Base-by-base conservation (phyloP, 306 rosid species). In the Begonia peltatifolia region DNA sequence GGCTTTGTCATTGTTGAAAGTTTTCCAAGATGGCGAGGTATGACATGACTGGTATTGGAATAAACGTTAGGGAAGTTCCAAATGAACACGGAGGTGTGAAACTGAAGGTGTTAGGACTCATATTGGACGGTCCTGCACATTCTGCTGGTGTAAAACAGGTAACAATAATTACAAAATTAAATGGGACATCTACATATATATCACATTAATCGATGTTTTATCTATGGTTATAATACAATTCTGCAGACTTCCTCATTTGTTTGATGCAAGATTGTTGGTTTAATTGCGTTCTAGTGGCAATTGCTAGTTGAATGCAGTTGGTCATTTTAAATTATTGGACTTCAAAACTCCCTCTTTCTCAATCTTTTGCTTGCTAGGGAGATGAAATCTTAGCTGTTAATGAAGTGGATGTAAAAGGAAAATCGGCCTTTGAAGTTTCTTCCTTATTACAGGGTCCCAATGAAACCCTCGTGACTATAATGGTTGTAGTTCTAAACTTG, bases 1-100 rank as follows among this genome's bases (percentile, higher is more conserved):
- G 38, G 46, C 68, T 64, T 68, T 59, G 14, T 49, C 14, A 53
- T 60, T 61, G 41, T 11, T 73, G 57, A 65, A 78, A 90, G 97
- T 90, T 90, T 84, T 83, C 95, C 82, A 90, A 83, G 84, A 90
- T 90, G 97, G 95, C 92, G 56, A 85, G 87, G 87, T 90, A 82
- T 80, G 97, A 90, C 79, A 70, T 90, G 92, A 85, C 84, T 69
- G 97, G 94, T 74, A 74, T 90, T 77, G 97, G 97, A 72, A 73
- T 85, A 74, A 90, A 85, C 90, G 82, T 90, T 59, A 83, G 78
- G 86, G 95, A 90, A 78, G 82, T 80, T 69, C 81, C 77, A 4
- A 82, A 73, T 68, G 94, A 80, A 47, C 69, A 71, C 75, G 97
- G 92, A 58, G 77, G 55, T 46, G 61, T 57, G 48, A 83, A 66